Conservation (phyloP, 2,329 filamentous ascomycete species). For the Phaeosphaeriaceae sp. region DNA sequence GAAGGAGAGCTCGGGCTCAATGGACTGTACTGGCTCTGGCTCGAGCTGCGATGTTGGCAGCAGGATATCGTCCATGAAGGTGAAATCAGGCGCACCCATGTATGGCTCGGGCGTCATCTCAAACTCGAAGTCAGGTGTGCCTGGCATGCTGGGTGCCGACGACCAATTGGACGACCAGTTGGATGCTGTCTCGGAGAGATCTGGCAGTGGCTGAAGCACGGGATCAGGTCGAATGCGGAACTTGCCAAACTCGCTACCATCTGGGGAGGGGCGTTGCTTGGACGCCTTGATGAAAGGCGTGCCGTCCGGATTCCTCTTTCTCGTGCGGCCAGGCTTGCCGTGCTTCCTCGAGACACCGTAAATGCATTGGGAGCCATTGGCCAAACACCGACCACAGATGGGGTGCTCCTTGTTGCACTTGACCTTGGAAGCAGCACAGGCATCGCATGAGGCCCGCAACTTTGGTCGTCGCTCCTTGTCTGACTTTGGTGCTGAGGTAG, state of each 20-base stretch:
- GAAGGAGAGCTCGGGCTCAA: conserved; percentile 34
- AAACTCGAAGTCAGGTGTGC: conserved; percentile 35
- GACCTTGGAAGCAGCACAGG: conserved; percentile 48
- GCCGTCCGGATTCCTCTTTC: conserved; percentile 43
- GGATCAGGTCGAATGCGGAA: conserved; percentile 35
- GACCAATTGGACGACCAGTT: conserved; percentile 36
- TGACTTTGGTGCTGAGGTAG: conserved; percentile 30
- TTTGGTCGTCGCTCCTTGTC: conserved; percentile 34
- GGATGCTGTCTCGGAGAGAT: conserved; percentile 21
- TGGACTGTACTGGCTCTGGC: conserved; percentile 22
- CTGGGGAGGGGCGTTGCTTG: conserved; percentile 39
- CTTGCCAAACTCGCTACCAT: conserved; percentile 38
- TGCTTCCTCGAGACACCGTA: conserved; percentile 47
- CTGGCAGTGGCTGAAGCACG: conserved; percentile 22
- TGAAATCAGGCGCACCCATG: conserved; percentile 27
- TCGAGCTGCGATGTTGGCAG: conserved; percentile 21
- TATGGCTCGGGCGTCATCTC: conserved; percentile 38
- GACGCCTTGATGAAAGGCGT: conserved; percentile 39
- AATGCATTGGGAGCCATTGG: conserved; percentile 38
- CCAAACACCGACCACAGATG: conserved; percentile 39
- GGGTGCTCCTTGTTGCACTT: conserved; percentile 49
- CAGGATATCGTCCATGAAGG: conserved; percentile 32
- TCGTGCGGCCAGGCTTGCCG: conserved; percentile 42
- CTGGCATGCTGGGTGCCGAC: conserved; percentile 33
- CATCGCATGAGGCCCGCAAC: conserved; percentile 46